A percentile compares a stretch with the other conserved stretches of the same genome.
Conservation (phyloP, 2,329 filamentous ascomycete genomes). For the Cadophora malorum region DNA sequence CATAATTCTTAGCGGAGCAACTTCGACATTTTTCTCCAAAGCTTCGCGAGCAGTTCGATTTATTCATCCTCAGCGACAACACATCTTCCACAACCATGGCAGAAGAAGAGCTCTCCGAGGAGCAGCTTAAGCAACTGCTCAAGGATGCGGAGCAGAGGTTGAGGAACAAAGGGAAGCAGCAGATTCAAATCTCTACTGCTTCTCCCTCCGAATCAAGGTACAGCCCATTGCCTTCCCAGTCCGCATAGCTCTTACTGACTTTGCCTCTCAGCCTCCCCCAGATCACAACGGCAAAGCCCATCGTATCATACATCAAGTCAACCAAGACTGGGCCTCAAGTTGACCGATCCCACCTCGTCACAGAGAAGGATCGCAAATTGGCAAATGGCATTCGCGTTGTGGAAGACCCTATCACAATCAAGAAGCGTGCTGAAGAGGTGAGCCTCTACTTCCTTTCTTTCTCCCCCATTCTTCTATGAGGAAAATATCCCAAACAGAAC, state of each 20-base stretch:
- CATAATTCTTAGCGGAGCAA: conserved; percentile 14
- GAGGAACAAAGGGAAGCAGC: conserved; percentile 44
- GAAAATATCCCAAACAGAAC: conserved; percentile 74
- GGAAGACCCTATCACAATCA: conserved; percentile 57
- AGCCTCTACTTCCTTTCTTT: conserved; percentile 33
- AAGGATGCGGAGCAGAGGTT: conserved; percentile 67
- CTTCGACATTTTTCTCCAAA: conserved; percentile 17
- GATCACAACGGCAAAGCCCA: conserved; percentile 34
- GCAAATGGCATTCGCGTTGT: conserved; percentile 58
- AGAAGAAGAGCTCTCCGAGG: conserved; percentile 61
- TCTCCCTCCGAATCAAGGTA: conserved; percentile 33
- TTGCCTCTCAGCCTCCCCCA: conserved; percentile 34
- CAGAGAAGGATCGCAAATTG: conserved; percentile 53
- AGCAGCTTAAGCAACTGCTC: conserved; percentile 68
- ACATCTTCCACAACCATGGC: conserved; percentile 34
- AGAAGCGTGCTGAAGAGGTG: conserved; percentile 59
- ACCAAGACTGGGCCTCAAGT: conserved; percentile 58
- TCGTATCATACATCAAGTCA: conserved; percentile 61
- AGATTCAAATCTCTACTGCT: conserved; percentile 26
- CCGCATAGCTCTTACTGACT: conserved; percentile 27
- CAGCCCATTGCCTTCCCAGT: conserved; percentile 6
- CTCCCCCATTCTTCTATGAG: conserved; percentile 61
- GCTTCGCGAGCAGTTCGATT: conserved; percentile 19
- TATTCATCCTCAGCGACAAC: conserved; percentile 2
- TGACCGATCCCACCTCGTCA: conserved; percentile 57